Evolutionary conservation across 371 early-diverging fungal genomes (phyloP), one percentile per base, ranked within the genome.

Genomic region (Chytridium lagenaria): DNA sequence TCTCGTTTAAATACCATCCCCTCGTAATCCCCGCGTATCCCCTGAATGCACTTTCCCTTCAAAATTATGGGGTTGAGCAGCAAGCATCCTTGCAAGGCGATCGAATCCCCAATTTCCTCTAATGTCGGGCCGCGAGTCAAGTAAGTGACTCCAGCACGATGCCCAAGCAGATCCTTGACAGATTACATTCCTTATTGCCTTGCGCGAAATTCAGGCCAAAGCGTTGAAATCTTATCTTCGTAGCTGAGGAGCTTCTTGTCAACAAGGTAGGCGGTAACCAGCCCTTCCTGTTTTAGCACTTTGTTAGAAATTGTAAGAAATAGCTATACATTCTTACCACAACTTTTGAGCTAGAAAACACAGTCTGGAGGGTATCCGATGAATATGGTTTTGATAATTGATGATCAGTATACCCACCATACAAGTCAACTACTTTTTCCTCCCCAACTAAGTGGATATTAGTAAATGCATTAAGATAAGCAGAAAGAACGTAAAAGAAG

Each of bases 181-280:
- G 88, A 1, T 92, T 91, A 67, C 92, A 81, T 51, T 90, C 87
- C 81, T 92, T 92, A 72, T 88, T 88, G 26, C 89, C 89, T 70
- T 87, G 86, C n/a, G 1, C 84, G 91, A 79, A 92, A 92, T 69
- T 92, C 92, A 1, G 93, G 92, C 93, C 93, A 92, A 70, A 89
- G 88, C 10, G 78, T 83, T 2, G 87, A 49, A 26, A 92, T 84
- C 36, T 71, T 76, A 61, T 83, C 80, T 37, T 86, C 78, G 72
- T 90, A 91, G 19, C 81, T 72, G 12, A 92, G 63, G 3, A 81
- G 57, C 5, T 87, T 88, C 72, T 86, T 72, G 5, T 88, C 88
- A 2, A 92, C 91, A 30, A 91, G 73, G 28, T 85, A 81, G 1
- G 90, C 88, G 30, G 90, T 78, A 1, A 90, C 83, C 36, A 91